Evolutionary conservation across 2,329 filamentous ascomycete species (phyloP), one percentile per base, ranked within the genome.

Genomic region (Cercospora zeina): DNA sequence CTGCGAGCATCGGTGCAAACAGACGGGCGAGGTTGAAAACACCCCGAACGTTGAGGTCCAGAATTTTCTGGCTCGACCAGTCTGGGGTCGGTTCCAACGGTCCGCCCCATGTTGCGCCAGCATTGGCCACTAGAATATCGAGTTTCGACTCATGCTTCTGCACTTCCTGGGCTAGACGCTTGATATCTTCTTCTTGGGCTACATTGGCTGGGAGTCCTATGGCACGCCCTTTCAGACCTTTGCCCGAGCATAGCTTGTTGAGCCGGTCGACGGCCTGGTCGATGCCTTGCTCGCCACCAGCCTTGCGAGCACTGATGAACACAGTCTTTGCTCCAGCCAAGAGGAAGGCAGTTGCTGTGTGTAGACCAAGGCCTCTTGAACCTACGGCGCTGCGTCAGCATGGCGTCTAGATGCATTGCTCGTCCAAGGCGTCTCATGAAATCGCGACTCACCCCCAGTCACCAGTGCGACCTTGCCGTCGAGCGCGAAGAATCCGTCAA

Each of bases 251-350:
- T 0, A 96, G 86, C 16, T 86, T 85, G 78, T 96, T 96, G 68
- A 97, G 88, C 2, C 87, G 85, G 13, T 82, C 81, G 69, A 87
- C 89, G 51, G 93, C 93, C 57, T 83, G 81, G 16, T 90, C 87
- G 80, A 92, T 96, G 65, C 90, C 92, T 33, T 82, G 70, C 16
- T 67, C 66, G 19, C 76, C 77, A 24, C 70, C 74, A 62, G 88
- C 86, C 81, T 96, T 96, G 77, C 93, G 90, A 33, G 90, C 95
- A 24, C 90, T 92, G 78, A 96, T 96, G 85, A 96, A 96, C 67
- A 96, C 88, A 72, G 90, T 91, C 68, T 88, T 85, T 71, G 88
- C 90, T 68, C 93, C 93, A 56, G 92, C 90, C 80, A 96, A 91
- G 66, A 96, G 86, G 72, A 96, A 85, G 37, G 67, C 68, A 1